These are phyloP conservation scores for Mortierella sp. DNA, from an alignment of 371 early-diverging fungal species.

Conservation along the genomic window DNA sequence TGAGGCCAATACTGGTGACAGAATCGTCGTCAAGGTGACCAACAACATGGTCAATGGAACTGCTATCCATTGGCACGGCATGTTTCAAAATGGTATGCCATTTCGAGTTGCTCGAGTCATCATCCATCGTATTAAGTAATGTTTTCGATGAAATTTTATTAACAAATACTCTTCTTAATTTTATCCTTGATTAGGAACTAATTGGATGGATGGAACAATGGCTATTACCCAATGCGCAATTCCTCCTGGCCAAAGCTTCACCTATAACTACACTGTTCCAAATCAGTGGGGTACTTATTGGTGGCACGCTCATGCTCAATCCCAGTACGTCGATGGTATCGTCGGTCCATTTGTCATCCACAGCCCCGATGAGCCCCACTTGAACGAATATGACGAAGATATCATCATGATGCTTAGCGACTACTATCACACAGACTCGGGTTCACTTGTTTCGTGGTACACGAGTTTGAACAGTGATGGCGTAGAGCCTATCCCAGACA, in stretches of 20 bases:
- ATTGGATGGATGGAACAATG: constrained; percentile 47
- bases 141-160: too few species aligned
- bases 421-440: constrained; percentile 55
- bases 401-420: constrained; percentile 57
- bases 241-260: constrained; percentile 35
- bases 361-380: constrained; percentile 57
- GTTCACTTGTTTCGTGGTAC: constrained; percentile 47
- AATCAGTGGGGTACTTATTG: constrained; percentile 61
- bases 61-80: constrained; percentile 58
- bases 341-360: constrained; percentile 58
- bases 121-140: neutral
- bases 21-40: constrained; percentile 57
- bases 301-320: constrained; percentile 58
- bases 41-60: constrained; percentile 56
- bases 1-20: constrained; percentile 59
- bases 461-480: constrained; percentile 48
- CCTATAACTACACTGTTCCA: constrained; percentile 51
- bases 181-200: constrained; percentile 21
- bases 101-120: too few species aligned
- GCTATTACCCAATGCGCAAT: constrained; percentile 56
- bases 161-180: too few species aligned
- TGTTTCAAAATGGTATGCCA: constrained; percentile 51
- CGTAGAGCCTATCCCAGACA: constrained; percentile 58
- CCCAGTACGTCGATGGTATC: constrained; percentile 57
- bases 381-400: constrained; percentile 57